Evolutionary conservation across 306 rosid species (phyloP).

Genomic region (Arachis stenosperma): DNA sequence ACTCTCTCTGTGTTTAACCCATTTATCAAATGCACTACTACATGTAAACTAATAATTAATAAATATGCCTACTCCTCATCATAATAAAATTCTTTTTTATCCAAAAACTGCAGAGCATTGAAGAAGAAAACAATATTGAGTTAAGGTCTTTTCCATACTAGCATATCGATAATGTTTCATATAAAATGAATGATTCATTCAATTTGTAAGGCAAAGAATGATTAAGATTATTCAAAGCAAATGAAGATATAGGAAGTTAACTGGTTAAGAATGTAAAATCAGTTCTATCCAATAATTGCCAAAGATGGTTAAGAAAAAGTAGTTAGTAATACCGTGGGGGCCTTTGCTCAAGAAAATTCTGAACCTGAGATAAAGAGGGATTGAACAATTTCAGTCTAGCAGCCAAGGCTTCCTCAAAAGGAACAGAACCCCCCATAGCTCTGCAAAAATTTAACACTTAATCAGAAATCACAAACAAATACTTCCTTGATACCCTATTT

Average conservation of each 20-base stretch:
- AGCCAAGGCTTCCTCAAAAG: conserved; percentile 95
- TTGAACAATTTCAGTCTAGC: conserved; percentile 85
- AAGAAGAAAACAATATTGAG: not conserved
- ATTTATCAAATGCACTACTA: not conserved
- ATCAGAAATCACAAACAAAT: conserved; percentile 34
- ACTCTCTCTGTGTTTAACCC: no score
- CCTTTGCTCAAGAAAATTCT: conserved; percentile 75
- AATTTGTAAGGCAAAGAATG: not conserved
- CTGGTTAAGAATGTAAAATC: no score
- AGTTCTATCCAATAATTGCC: conserved; percentile 21
- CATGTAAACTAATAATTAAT: not conserved
- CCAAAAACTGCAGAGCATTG: conserved; percentile 6
- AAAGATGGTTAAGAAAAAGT: not conserved
- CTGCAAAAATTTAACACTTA: conserved; percentile 46
- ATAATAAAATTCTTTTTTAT: not conserved
- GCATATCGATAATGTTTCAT: not conserved
- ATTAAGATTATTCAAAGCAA: no score
- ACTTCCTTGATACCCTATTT: no score
- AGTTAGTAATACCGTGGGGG: conserved; percentile 71
- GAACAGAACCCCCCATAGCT: conserved; percentile 98
- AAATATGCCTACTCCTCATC: no score
- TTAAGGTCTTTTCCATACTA: not conserved
- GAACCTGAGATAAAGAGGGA: conserved; percentile 78
- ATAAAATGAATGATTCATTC: not conserved
- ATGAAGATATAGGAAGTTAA: no score